These are phyloP conservation scores for Colletotrichum plurivorum DNA, from an alignment of 2,329 filamentous ascomycete genomes.

Conservation along the genomic window DNA sequence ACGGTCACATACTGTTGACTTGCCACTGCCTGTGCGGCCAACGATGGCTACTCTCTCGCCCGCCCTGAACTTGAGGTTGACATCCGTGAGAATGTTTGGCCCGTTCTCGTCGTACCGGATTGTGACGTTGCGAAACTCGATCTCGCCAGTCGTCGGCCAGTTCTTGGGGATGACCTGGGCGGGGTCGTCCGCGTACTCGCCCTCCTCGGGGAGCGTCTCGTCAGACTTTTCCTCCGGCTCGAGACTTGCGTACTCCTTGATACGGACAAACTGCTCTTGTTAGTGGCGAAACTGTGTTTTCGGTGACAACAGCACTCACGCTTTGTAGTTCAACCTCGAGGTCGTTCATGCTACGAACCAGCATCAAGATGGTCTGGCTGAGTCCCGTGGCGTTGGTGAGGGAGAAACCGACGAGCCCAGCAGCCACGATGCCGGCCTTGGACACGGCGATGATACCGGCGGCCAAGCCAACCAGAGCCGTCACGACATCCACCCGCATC, in stretches of 20 bases:
- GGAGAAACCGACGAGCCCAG: constrained; percentile 70
- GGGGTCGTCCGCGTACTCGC: constrained; percentile 57
- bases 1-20: constrained; percentile 75
- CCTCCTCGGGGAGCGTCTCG: constrained; percentile 54
- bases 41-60: constrained; percentile 85
- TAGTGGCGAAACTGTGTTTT: background rate
- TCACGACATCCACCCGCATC: constrained; percentile 68
- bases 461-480: constrained; percentile 64
- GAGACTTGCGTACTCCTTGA: constrained; percentile 63
- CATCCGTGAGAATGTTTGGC: constrained; percentile 63
- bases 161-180: constrained; percentile 55
- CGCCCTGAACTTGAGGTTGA: constrained; percentile 68
- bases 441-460: constrained; percentile 68
- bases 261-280: constrained; percentile 59
- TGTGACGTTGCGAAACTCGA: constrained; percentile 66
- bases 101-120: constrained; percentile 63
- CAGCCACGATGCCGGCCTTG: constrained; percentile 61
- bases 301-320: constrained; percentile 50
- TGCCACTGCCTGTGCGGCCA: constrained; percentile 86
- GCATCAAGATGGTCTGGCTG: constrained; percentile 64
- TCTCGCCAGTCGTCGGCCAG: constrained; percentile 62
- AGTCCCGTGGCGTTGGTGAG: constrained; percentile 69
- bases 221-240: constrained; percentile 61
- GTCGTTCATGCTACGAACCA: constrained; percentile 69
- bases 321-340: constrained; percentile 71